These are phyloP conservation scores for Penium margaritaceum DNA, from an alignment of 139 green algal species.

Conservation along the genomic window DNA sequence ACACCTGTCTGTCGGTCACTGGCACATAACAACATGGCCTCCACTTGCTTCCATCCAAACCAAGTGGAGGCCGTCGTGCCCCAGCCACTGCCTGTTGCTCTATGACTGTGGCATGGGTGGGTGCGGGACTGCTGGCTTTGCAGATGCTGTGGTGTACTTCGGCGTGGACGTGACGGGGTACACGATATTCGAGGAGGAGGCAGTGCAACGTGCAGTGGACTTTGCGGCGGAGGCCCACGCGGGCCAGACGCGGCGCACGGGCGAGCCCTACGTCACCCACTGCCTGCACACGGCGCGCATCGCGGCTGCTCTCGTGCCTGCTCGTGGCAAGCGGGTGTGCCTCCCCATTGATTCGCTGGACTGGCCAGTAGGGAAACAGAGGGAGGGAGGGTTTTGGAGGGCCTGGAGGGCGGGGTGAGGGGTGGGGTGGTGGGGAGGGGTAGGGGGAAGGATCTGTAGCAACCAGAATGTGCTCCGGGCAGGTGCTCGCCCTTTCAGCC, in stretches of 20 bases:
- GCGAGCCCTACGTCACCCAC: conserved; percentile 84
- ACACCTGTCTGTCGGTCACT: neutral
- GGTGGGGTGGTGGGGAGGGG: too few relatives aligned
- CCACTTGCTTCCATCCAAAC: too few relatives aligned
- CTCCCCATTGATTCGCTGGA: too few relatives aligned
- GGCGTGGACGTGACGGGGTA: conserved; percentile 35
- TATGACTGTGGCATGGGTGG: neutral
- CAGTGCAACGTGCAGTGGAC: conserved; percentile 59
- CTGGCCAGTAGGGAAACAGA: too few relatives aligned
- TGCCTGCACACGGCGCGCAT: conserved; percentile 88
- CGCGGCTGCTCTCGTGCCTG: conserved; percentile 55
- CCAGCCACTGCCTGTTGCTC: too few relatives aligned
- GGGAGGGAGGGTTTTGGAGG: too few relatives aligned
- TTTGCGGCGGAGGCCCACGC: conserved; percentile 75
- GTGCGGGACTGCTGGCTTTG: neutral
- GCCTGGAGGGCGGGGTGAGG: too few relatives aligned
- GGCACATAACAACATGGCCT: neutral
- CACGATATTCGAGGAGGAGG: conserved; percentile 19
- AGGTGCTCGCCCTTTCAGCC: too few relatives aligned
- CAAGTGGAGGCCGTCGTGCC: too few relatives aligned
- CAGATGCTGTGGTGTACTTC: neutral
- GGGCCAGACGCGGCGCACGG: conserved; percentile 72
- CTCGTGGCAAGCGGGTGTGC: conserved; percentile 28
- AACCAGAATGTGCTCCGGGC: too few relatives aligned
- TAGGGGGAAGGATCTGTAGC: too few relatives aligned